Conservation (phyloP, 2,329 filamentous ascomycete genomes). For the Apiospora aurea region DNA sequence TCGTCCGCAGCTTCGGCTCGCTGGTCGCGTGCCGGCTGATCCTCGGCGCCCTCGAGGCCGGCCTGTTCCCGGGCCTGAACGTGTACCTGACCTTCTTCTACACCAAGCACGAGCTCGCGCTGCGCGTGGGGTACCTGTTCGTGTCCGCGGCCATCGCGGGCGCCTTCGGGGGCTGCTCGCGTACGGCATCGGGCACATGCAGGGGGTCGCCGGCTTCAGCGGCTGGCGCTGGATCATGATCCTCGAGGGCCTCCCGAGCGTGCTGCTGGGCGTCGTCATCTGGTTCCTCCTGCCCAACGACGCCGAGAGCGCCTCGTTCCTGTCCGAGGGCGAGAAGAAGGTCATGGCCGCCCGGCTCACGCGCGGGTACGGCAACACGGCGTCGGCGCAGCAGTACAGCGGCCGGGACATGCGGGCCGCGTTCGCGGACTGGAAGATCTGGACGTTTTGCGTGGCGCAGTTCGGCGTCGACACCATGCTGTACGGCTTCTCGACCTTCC, state of each 20-base stretch:
- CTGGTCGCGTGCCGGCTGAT: conserved; percentile 74
- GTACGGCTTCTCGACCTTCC: conserved; percentile 77
- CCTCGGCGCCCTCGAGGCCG: conserved; percentile 73
- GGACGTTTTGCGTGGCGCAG: conserved; percentile 71
- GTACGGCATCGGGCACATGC: conserved; percentile 76
- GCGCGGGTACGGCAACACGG: conserved; percentile 56
- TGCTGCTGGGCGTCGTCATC: conserved; percentile 61
- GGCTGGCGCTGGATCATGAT: conserved; percentile 80
- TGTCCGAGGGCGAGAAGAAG: conserved; percentile 63
- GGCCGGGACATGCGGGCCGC: conserved; percentile 70
- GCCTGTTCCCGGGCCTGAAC: conserved; percentile 72
- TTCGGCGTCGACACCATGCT: conserved; percentile 80
- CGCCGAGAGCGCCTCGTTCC: conserved; percentile 66
- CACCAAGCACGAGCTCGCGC: conserved; percentile 73
- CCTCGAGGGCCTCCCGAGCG: conserved; percentile 53
- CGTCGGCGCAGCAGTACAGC: conserved; percentile 53
- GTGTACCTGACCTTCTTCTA: conserved; percentile 80
- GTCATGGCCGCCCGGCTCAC: conserved; percentile 50
- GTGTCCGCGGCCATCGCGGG: conserved; percentile 75
- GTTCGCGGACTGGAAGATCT: conserved; percentile 79
- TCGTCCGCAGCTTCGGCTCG: conserved; percentile 69
- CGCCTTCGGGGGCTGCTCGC: conserved; percentile 76
- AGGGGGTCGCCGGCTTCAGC: conserved; percentile 66
- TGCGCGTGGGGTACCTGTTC: conserved; percentile 78
- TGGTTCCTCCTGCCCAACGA: conserved; percentile 68